Evolutionary conservation across 768 basidiomycete species (phyloP), one percentile per base, ranked within the genome.

Genomic region (Podaxis sp.): DNA sequence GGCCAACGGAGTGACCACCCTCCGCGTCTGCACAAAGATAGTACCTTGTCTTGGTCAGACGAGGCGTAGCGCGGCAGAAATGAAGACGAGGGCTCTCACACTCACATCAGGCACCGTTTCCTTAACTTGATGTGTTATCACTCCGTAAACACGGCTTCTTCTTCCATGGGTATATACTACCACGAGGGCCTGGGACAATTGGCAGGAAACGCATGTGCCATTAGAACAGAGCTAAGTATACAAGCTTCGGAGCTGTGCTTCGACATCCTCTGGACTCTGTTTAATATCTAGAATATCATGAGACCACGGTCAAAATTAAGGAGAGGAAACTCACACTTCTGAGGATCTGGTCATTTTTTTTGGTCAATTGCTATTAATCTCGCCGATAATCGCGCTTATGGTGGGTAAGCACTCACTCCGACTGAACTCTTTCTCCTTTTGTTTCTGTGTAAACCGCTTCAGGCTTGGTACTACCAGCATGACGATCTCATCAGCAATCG

Each of bases 381-480:
- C 52, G 33, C 30, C 30, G 39, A 19, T 9, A 12, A 54, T 51
- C 24, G 7, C 51, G 19, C 49, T 48, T 52, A 9, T 22, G 48
- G 22, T 66, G 12, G 39, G 58, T 60, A 39, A 30, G 12, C 2
- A 77, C 84, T 69, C 66, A 93, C 93, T 92, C 77, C 90, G 92
- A 72, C 91, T 92, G 67, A 93, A 92, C 66, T 93, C 91, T 72
- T 89, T 92, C 48, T 91, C 92, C 40, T 80, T 81, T 68, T 90
- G 86, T 71, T 87, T 89, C 73, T 89, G 87, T 64, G 82, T 83
- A 69, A 94, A 93, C 61, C 87, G 77, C 73, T 89, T 84, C 65
- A 95, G 78, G 46, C 83, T 84, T 26, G 92, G 91, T 9, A 93
- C 82, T 11, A 93, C 88, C 7, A 93, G 78, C 76, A 87, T 89